phyloP scores from a whole-genome alignment of 441 rosid genomes.

The Syzygium malaccense region DNA sequence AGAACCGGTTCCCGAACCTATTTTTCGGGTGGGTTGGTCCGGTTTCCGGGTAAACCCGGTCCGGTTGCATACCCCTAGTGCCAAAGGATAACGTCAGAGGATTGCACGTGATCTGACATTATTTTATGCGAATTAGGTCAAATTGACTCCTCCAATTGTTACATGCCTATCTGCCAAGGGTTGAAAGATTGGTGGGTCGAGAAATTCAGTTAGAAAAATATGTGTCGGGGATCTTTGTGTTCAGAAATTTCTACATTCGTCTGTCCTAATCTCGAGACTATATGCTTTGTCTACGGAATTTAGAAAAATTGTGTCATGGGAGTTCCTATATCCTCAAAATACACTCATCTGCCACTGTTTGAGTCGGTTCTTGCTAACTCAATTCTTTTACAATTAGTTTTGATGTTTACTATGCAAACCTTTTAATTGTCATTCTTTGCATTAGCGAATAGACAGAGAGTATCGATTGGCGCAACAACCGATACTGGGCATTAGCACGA shows the following conservation, averaged over 20 bases:
- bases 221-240: not conserved
- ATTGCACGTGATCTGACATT: not conserved
- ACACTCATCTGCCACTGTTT: too few species aligned
- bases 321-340: not conserved
- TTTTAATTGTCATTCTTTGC: not conserved
- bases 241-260: not conserved
- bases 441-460: not conserved
- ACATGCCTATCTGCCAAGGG: not conserved
- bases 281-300: not conserved
- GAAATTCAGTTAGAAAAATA: not conserved
- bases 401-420: not conserved
- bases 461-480: not conserved
- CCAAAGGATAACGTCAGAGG: not conserved
- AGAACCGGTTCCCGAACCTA: too few species aligned
- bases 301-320: not conserved
- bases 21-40: too few species aligned
- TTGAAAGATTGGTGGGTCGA: not conserved
- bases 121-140: not conserved
- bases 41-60: too few species aligned
- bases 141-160: not conserved
- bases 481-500: not conserved
- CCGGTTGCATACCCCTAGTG: too few species aligned
- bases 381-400: not conserved
- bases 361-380: not conserved
- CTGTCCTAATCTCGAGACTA: not conserved